Percentiles rank a stretch among this genome's conserved stretches.
These are phyloP conservation scores for Cicer yamashitae DNA, from an alignment of 306 rosid species.

Conservation along the genomic window DNA sequence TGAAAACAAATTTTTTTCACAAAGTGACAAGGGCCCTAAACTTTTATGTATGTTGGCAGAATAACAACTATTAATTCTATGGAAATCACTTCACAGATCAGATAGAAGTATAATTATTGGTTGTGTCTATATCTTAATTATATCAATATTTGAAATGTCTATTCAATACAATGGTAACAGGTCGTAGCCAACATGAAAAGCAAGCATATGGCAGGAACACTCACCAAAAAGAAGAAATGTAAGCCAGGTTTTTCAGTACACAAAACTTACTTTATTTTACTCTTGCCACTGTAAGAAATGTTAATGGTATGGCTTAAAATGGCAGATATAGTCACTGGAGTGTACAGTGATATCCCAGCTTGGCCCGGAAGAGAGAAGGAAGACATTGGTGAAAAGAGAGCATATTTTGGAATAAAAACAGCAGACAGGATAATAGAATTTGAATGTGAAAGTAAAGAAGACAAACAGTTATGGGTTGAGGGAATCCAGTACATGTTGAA, in stretches of 20 bases:
- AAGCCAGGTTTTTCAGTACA: conserved; percentile 53
- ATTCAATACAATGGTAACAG: conserved; percentile 57
- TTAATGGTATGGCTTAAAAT: conserved; percentile 47
- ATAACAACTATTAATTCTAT: not conserved
- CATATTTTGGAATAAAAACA: conserved; percentile 83
- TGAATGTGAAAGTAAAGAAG: conserved; percentile 79
- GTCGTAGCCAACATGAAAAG: conserved; percentile 92
- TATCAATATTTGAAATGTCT: conserved; percentile 23
- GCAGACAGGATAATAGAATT: conserved; percentile 77
- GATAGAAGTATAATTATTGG: conserved; percentile 26
- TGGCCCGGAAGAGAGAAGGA: conserved; percentile 84
- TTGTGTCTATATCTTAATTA: conserved; percentile 5
- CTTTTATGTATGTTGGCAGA: not conserved
- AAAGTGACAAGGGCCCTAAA: too few species aligned
- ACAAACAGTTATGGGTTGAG: conserved; percentile 77
- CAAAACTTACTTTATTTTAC: conserved; percentile 24
- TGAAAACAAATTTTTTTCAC: too few species aligned
- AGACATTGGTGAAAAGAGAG: conserved; percentile 53
- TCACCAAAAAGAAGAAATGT: conserved; percentile 91
- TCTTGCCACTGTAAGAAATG: conserved; percentile 32
- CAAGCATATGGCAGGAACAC: conserved; percentile 88
- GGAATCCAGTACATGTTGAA: conserved; percentile 84
- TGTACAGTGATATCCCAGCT: conserved; percentile 62
- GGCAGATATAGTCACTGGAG: conserved; percentile 81
- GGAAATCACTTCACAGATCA: conserved; percentile 14